Evolutionary conservation across 148 eudicot species (phyloP), one percentile per base, ranked within the genome.

Genomic region (Rhododendron kiyosumense): DNA sequence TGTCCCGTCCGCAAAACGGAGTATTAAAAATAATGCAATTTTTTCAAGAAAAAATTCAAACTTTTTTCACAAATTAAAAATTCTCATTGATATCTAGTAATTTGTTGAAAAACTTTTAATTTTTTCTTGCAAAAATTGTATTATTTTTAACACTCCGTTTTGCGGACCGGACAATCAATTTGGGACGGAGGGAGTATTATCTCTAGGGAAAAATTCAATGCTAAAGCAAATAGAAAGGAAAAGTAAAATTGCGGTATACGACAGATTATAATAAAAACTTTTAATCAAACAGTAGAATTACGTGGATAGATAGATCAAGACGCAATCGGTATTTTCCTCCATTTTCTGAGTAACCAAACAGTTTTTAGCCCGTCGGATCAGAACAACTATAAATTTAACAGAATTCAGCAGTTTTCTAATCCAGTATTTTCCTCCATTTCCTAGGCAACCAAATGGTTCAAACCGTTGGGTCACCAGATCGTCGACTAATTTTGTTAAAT

Each of bases 391-490:
- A 32, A 65, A 54, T 14, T 52, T 10, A 57, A 57, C 63, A 57
- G 69, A 63, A 63, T 63, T 65, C 32, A 65, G 11, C 65, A 59
- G 65, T 20, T 20, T 57, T 57, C 9, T n/a, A 24, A 8, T 22
- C 3, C 71, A 59, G 65, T 20, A 61, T 61, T 22, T 61, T 61
- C 26, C 11, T 22, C 28, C 67, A 7, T 67, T 83, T 83, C 20
- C 85, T 30, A 18, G 85, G 61, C 79, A 48, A 20, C 79, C 79
- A 84, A 84, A 84, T 28, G 5, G 9, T 71, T 5, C 48, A 49
- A 28, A 5, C 63, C 5, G 69, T 26, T n/a, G 30, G 32, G n/a
- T 14, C 34, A 38, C 13, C 13, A 30, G 4, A 13, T 17, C n/a
- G 63, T 57, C 63, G 63, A 57, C 24, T 57, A 54, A 54, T 3